Conservation (phyloP, 2,329 filamentous ascomycete species). For the Ophiostoma triangulosporum region DNA sequence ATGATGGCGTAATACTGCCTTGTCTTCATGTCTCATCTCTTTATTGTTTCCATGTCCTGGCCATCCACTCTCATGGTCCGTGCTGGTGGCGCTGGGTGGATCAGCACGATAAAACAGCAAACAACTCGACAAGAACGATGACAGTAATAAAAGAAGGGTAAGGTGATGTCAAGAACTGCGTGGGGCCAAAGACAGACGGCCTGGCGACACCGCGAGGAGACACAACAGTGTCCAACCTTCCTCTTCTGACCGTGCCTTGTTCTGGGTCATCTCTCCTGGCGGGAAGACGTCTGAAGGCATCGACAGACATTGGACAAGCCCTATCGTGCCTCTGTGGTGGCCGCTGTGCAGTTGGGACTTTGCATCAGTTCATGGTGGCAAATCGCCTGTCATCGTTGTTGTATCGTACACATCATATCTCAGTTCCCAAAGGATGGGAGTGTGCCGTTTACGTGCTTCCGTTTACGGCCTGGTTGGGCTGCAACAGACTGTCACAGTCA, state of each 20-base stretch:
- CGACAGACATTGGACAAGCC: neutral
- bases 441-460: neutral
- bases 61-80: neutral
- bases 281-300: too few species aligned
- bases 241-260: neutral
- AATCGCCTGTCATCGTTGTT: neutral
- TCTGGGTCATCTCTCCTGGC: too few species aligned
- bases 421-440: neutral
- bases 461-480: neutral
- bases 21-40: neutral
- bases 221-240: neutral
- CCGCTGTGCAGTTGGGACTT: neutral
- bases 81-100: neutral
- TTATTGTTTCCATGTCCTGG: neutral
- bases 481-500: neutral
- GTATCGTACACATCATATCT: neutral
- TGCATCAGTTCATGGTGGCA: slow-evolving; percentile 6
- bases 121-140: too few species aligned
- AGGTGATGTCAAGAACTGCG: neutral
- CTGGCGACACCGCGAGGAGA: neutral
- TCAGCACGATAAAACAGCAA: neutral
- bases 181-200: neutral
- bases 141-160: neutral
- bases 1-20: neutral
- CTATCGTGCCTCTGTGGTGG: slow-evolving; percentile 1